A percentile compares a stretch with the other conserved stretches of the same genome.
Evolutionary conservation across 225 moss, liverwort and hornwort species (phyloP).

Genomic region (Bryoerythrophyllum caledonicum): DNA sequence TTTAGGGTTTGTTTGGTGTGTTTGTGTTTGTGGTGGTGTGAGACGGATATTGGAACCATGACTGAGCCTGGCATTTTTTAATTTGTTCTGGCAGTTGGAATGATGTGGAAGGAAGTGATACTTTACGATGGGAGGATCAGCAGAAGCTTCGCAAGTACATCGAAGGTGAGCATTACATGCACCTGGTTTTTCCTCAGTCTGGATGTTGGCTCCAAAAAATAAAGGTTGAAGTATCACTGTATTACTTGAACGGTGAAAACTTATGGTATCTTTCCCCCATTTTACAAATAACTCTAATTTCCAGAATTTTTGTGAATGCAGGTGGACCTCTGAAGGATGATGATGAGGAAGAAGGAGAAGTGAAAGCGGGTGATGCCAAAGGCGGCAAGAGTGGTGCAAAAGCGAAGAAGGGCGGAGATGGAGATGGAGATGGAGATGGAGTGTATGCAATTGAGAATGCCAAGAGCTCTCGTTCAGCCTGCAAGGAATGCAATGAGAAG

Average conservation of each 20-base stretch:
- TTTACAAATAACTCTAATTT: background rate
- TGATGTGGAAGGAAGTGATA: slow-evolving; percentile 86
- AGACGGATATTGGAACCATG: background rate
- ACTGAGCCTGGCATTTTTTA: too few species aligned
- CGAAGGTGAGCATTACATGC: slow-evolving; percentile 27
- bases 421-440: slow-evolving; percentile 49
- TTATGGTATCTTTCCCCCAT: background rate
- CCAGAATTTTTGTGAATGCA: slow-evolving; percentile 25
- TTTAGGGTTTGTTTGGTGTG: background rate
- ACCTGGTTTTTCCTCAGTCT: slow-evolving; percentile 8
- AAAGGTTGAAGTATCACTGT: too few species aligned
- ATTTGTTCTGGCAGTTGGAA: slow-evolving; percentile 57
- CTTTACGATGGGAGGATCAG: slow-evolving; percentile 91
- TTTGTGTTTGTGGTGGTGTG: background rate
- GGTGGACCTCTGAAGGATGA: slow-evolving; percentile 35
- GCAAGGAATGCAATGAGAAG: slow-evolving; percentile 89
- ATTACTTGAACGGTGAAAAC: too few species aligned
- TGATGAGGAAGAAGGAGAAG: slow-evolving; percentile 25
- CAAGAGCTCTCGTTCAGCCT: slow-evolving; percentile 84
- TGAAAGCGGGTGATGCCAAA: slow-evolving; percentile 33
- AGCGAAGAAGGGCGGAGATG: slow-evolving; percentile 43
- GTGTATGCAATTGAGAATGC: slow-evolving; percentile 85
- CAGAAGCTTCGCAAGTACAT: slow-evolving; percentile 81
- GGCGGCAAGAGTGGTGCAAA: slow-evolving; percentile 37
- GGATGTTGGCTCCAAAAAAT: too few species aligned